These are phyloP conservation scores for Cercophora scortea DNA, from an alignment of 495 filamentous ascomycete genomes.

Conservation along the genomic window DNA sequence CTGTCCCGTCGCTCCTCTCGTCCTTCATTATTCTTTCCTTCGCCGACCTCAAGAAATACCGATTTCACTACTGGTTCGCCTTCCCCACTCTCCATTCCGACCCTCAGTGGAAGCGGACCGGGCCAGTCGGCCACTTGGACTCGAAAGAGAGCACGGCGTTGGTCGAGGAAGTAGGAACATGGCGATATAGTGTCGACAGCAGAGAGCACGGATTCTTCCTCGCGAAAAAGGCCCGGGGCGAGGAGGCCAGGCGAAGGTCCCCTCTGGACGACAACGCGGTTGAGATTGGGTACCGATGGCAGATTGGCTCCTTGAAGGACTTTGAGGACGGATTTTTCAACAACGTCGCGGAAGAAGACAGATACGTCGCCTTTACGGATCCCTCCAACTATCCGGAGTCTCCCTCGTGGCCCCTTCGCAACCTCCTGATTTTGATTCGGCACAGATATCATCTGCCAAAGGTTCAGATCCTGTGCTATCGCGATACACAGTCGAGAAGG, in stretches of 20 bases:
- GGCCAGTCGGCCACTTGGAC: slow-evolving; percentile 45
- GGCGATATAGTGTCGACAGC: slow-evolving; percentile 70
- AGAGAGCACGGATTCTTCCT: slow-evolving; percentile 92
- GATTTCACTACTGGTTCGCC: slow-evolving; percentile 89
- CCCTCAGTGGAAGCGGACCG: slow-evolving; percentile 59
- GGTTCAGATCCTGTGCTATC: slow-evolving; percentile 83
- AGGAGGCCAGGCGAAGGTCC: slow-evolving; percentile 18
- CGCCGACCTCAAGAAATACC: slow-evolving; percentile 93
- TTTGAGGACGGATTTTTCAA: slow-evolving; percentile 89
- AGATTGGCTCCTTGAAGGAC: slow-evolving; percentile 60
- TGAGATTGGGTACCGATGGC: slow-evolving; percentile 59
- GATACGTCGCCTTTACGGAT: slow-evolving; percentile 80
- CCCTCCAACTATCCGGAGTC: slow-evolving; percentile 80
- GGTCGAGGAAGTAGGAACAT: slow-evolving; percentile 73
- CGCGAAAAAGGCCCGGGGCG: slow-evolving; percentile 58
- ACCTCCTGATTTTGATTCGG: slow-evolving; percentile 78
- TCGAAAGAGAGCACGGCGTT: slow-evolving; percentile 62
- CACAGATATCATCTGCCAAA: slow-evolving; percentile 69
- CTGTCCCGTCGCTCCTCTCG: slow-evolving; percentile 80
- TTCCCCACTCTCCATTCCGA: slow-evolving; percentile 90
- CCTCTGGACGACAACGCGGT: slow-evolving; percentile 25
- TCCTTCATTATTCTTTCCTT: slow-evolving; percentile 88
- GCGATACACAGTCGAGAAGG: slow-evolving; percentile 67
- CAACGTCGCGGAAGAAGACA: slow-evolving; percentile 55
- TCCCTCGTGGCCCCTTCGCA: slow-evolving; percentile 88